These are phyloP conservation scores for Eucalyptus regnans DNA, from an alignment of 345 rosid species.

Conservation along the genomic window DNA sequence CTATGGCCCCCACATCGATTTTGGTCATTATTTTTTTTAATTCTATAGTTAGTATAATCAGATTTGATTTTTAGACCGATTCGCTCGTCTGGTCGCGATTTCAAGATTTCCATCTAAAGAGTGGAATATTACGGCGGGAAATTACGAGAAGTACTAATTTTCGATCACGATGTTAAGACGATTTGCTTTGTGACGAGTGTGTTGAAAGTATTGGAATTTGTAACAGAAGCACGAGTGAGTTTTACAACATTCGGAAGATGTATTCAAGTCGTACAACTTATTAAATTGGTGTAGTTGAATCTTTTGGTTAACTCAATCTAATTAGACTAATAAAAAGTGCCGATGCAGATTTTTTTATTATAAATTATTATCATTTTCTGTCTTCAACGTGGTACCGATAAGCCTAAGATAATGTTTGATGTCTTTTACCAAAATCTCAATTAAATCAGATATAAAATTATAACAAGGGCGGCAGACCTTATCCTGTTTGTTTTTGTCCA, in stretches of 20 bases:
- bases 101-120: background rate
- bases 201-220: too few species aligned
- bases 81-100: too few species aligned
- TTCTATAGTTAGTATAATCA: accelerated
- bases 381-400: background rate
- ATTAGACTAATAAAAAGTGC: background rate
- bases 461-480: too few species aligned
- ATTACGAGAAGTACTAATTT: background rate
- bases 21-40: background rate
- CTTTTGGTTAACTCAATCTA: accelerated
- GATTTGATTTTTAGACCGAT: background rate
- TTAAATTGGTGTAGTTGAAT: accelerated
- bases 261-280: too few species aligned
- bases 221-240: accelerated
- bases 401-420: background rate
- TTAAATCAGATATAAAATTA: too few species aligned
- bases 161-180: accelerated
- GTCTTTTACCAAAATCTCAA: too few species aligned
- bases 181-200: too few species aligned
- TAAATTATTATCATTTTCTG: too few species aligned
- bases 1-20: background rate
- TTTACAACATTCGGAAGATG: accelerated
- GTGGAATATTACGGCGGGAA: accelerated
- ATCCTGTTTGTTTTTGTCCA: background rate
- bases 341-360: accelerated